These are phyloP conservation scores for Medicago lupulina DNA, from an alignment of 306 rosid species.

Conservation along the genomic window DNA sequence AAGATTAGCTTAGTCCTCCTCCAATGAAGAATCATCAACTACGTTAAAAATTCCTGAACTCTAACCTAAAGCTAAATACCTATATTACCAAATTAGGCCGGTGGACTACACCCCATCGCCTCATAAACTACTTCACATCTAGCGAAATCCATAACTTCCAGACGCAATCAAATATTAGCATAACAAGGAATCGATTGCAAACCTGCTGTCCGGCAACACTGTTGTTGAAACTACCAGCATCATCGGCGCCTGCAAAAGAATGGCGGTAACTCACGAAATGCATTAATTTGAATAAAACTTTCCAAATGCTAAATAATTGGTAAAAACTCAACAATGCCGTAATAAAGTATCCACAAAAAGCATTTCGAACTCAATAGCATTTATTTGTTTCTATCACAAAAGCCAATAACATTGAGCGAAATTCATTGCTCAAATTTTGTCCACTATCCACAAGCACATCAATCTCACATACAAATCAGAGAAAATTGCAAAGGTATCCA, in stretches of 20 bases:
- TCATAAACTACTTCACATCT: background rate
- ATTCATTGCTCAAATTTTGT: background rate
- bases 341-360: conserved; percentile 3
- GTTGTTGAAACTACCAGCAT: conserved; percentile 83
- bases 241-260: conserved; percentile 68
- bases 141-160: conserved; percentile 22
- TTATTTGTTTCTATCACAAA: conserved; percentile 28
- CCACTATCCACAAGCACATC: background rate
- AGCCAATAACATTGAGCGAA: background rate
- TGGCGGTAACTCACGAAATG: conserved; percentile 13
- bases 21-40: conserved; percentile 26
- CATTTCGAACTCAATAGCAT: background rate
- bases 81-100: background rate
- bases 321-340: conserved; percentile 28
- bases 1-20: conserved; percentile 29
- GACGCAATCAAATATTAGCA: conserved; percentile 25
- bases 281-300: conserved; percentile 27
- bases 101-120: conserved; percentile 14
- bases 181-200: conserved; percentile 39
- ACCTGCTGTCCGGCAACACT: conserved; percentile 93
- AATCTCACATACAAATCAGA: background rate
- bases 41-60: conserved; percentile 30
- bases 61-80: conserved; percentile 28
- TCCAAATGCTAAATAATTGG: conserved; percentile 11
- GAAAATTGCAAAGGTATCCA: background rate